Evolutionary conservation across 2,329 filamentous ascomycete species (phyloP), one percentile per base, ranked within the genome.

Genomic region (Ophiostoma triangulosporum): DNA sequence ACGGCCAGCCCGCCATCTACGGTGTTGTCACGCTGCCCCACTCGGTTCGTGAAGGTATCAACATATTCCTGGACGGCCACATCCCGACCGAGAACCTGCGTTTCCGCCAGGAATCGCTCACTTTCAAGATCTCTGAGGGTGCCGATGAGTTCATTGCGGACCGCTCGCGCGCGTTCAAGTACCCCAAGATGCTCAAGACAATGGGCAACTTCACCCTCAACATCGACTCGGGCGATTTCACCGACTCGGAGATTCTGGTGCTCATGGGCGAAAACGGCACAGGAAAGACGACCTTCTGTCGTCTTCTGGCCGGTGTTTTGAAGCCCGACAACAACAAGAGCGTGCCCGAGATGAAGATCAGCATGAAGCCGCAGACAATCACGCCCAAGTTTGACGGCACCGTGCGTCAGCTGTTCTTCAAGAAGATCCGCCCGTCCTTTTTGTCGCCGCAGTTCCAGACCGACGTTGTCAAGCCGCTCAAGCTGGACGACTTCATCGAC

Each of bases 221-320:
- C 55, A 83, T 98, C 60, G 86, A 97, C 48, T 55, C 78, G 24
- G 93, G 94, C 62, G 76, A 84, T 57, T 98, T 98, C 67, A 97
- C 93, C 20, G 91, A 98, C 68, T 98, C 93, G 0, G 93, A 98
- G 67, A 98, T 98, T 62, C 81, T 98, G 55, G 93, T 98, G 70
- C 95, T 98, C 88, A 97, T 98, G 93, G 93, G 93, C 62, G 91
- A 97, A 75, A 98, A 98, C 72, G 93, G 93, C 72, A 98, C 94
- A 33, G 94, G 94, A 68, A 57, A 98, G 78, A 98, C 93, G 1
- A 98, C 93, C 5, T 98, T 98, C 78, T 97, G 91, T 76, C 88
- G 85, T 66, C 85, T 98, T 73, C 77, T 98, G 60, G 93, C 93
- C 55, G 94, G 94, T 66, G 88, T 86, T 36, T 78, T 95, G 62